Base-by-base conservation (phyloP, 2,329 filamentous ascomycete species). In the Botrytis aclada region DNA sequence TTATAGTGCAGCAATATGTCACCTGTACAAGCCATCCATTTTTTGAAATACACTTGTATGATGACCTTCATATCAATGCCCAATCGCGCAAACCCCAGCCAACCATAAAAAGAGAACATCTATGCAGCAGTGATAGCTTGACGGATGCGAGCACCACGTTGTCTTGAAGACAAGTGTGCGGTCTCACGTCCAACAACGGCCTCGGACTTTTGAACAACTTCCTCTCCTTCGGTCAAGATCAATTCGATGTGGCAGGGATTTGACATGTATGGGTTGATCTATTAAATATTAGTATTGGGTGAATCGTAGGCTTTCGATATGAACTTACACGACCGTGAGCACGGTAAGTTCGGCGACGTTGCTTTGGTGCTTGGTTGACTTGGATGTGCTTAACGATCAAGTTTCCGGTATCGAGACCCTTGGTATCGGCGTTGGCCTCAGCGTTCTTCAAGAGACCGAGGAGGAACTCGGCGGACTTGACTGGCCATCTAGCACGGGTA, bases 251-350 rank as follows among this genome's bases (percentile, higher is more conserved):
- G 96, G 93, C 95, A 99, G 81, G 96, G 96, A 92, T 97, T 97
- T 81, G 95, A 98, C 97, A 99, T 98, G 91, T 98, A 99, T 78
- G 96, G 96, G 92, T 99, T 99, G 89, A 99, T 99, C 95, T 98
- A 76, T 69, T 2, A 6, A 20, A 7, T 7, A 54, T 67, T 69
- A 69, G 64, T 60, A 29, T 51, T 34, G 9, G 9, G 1, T 29
- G 25, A 22, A 32, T 69, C 29, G 18, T 14, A 16, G 54, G n/a
- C 6, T 60, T 32, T 51, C 47, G 29, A 58, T 56, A 47, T 65
- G 32, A 77, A 94, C 95, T 82, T 97, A 98, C 95, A 89, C 96
- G 94, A 91, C 96, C 96, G 90, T 99, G 96, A 79, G 97, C 97
- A 91, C 96, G 95, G 93, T 99, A 99, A 84, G 96, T 99, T 86